phyloP scores from a whole-genome alignment of 1,139 yeast genomes.

The Spathaspora sp. region DNA sequence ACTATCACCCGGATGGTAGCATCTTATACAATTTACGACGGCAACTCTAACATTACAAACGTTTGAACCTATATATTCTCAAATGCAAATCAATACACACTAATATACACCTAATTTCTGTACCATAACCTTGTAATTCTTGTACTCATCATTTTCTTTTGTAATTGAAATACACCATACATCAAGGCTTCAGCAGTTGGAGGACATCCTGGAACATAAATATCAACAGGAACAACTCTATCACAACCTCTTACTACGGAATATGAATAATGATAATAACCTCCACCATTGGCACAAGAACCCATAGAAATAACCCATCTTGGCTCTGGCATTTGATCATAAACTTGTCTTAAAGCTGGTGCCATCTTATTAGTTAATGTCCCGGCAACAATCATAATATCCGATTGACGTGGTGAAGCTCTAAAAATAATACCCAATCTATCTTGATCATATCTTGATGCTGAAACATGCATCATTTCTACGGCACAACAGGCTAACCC shows the following conservation, averaged over 20 bases:
- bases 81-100: conserved; percentile 2
- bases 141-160: conserved; percentile 84
- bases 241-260: conserved; percentile 91
- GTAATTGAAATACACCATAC: conserved; percentile 88
- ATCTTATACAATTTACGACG: too few species aligned
- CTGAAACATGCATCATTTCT: conserved; percentile 93
- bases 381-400: conserved; percentile 92
- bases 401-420: conserved; percentile 92
- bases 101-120: conserved; percentile 48
- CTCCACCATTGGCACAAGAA: conserved; percentile 93
- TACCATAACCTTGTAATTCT: conserved; percentile 86
- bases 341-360: conserved; percentile 88
- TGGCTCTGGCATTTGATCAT: conserved; percentile 94
- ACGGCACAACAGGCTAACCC: conserved; percentile 94
- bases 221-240: conserved; percentile 84
- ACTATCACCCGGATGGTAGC: too few species aligned
- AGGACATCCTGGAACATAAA: conserved; percentile 92
- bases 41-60: neutral
- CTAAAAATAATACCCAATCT: conserved; percentile 91
- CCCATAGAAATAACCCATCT: conserved; percentile 93
- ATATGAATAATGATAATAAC: conserved; percentile 88
- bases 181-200: conserved; percentile 89
- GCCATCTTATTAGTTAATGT: conserved; percentile 93
- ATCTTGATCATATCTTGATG: conserved; percentile 92
- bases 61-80: too few species aligned